Base-by-base conservation (phyloP, 1,284 basidiomycete genomes). In the Sanghuangporus weigelae region DNA sequence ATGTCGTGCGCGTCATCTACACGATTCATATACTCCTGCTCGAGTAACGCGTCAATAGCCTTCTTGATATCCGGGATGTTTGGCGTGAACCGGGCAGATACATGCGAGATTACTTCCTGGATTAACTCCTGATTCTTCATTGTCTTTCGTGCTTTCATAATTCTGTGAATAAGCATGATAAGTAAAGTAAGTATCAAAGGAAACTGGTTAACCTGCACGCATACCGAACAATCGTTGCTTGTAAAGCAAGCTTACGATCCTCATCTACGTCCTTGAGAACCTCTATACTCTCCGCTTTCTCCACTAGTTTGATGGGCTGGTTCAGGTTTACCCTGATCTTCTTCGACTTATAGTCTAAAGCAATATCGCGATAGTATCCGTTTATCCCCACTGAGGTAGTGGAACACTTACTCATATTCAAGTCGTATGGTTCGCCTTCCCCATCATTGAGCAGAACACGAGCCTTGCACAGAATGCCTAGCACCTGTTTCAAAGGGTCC, bases 91-190 rank as follows among this genome's bases (percentile, higher is more conserved):
- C 95, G 85, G 70, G 91, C 84, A 40, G 91, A 90, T 68, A 98
- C 94, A 74, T 95, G 94, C 1, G 87, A 86, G 66, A 96, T 95
- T 67, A 98, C 95, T 73, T 99, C 97, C 71, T 93, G 91, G 67
- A 99, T 95, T 67, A 99, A 79, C 0, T 87, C 84, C 74, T 96
- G 92, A 77, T 98, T 96, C 81, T 96, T 96, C 89, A 98, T 91
- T 66, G 92, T 94, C 86, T 97, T 96, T 64, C 96, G 86, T 26
- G 95, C 93, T 78, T 98, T 98, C 96, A 98, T 98, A 75, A 98
- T 93, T 63, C 95, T 93, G 70, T 5, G 62, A 16, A 21, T n/a
- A 19, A 35, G 53, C 31, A 35, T 23, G 26, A 35, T 26, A 62
- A 3, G 3, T 31, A 4, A 21, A 19, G 56, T 8, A 19, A 11